A percentile compares a stretch with the other conserved stretches of the same genome.
Conservation (phyloP, 2,329 filamentous ascomycete genomes). For the Claviceps sorghi region DNA sequence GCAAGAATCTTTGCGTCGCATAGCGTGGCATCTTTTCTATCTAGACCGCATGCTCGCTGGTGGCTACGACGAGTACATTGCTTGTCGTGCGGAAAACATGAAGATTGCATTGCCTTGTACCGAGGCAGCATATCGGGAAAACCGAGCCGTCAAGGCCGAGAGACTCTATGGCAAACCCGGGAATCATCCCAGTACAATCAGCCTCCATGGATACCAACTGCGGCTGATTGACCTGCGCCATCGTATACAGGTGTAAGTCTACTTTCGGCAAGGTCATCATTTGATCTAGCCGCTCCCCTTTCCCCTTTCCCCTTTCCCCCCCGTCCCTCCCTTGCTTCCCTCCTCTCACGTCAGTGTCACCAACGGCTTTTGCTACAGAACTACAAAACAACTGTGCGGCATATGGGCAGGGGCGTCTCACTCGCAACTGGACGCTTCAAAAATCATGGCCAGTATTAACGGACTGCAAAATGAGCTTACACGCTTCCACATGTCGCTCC, state of each 20-base stretch:
- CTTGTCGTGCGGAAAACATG: slow-evolving; percentile 23
- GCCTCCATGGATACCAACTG: slow-evolving; percentile 21
- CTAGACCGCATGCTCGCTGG: slow-evolving; percentile 24
- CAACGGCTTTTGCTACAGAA: slow-evolving; percentile 7
- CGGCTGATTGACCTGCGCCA: slow-evolving; percentile 23
- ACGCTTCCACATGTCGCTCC: slow-evolving; percentile 21
- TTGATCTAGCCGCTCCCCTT: neutral
- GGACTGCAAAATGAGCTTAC: slow-evolving; percentile 23
- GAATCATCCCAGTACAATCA: slow-evolving; percentile 12
- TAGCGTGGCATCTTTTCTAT: slow-evolving; percentile 25
- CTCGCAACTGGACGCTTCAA: slow-evolving; percentile 19
- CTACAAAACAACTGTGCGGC: slow-evolving; percentile 14
- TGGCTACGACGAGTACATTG: slow-evolving; percentile 26
- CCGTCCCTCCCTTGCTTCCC: neutral
- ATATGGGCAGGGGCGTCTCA: slow-evolving; percentile 8
- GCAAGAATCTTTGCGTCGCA: slow-evolving; percentile 22
- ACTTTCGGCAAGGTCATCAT: no score
- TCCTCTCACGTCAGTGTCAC: neutral
- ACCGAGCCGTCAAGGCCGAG: slow-evolving; percentile 17
- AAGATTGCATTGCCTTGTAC: slow-evolving; percentile 23
- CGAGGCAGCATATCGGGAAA: slow-evolving; percentile 19
- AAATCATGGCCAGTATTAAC: slow-evolving; percentile 23
- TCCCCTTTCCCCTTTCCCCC: neutral
- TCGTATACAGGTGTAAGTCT: slow-evolving; percentile 21
- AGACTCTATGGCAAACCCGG: slow-evolving; percentile 17